A percentile compares a stretch with the other conserved stretches of the same genome.
These are phyloP conservation scores for Ceratobasidium sp. DNA, from an alignment of 1,284 basidiomycete genomes.

Conservation along the genomic window DNA sequence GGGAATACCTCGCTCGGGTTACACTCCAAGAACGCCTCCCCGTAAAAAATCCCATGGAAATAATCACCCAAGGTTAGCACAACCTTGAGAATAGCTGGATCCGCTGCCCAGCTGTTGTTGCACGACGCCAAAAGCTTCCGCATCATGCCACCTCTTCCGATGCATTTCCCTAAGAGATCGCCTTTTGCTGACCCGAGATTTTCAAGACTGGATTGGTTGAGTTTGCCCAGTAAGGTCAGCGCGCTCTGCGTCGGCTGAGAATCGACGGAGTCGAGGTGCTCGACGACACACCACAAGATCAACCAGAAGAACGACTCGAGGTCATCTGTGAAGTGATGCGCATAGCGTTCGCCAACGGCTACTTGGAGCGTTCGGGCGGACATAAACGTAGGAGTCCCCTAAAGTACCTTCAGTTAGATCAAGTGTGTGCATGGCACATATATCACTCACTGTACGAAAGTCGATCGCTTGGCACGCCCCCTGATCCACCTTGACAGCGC, in stretches of 20 bases:
- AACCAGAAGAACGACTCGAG: conserved; percentile 25
- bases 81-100: no score
- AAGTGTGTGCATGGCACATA: not conserved
- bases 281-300: conserved; percentile 13
- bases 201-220: no score
- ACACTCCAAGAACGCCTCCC: no score
- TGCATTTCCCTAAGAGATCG: not conserved
- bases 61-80: no score
- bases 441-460: conserved; percentile 28
- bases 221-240: no score
- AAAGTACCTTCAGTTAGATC: not conserved
- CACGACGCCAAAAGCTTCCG: not conserved
- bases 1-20: no score
- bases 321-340: conserved; percentile 14
- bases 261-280: not conserved
- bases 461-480: not conserved
- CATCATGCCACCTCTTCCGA: not conserved
- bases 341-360: not conserved
- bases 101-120: not conserved
- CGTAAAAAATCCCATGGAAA: no score
- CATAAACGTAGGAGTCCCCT: conserved; percentile 30
- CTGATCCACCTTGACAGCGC: no score
- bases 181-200: not conserved
- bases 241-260: no score
- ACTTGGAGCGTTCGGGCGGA: not conserved